phyloP scores from a whole-genome alignment of 345 rosid genomes.

The Brassica nigra region DNA sequence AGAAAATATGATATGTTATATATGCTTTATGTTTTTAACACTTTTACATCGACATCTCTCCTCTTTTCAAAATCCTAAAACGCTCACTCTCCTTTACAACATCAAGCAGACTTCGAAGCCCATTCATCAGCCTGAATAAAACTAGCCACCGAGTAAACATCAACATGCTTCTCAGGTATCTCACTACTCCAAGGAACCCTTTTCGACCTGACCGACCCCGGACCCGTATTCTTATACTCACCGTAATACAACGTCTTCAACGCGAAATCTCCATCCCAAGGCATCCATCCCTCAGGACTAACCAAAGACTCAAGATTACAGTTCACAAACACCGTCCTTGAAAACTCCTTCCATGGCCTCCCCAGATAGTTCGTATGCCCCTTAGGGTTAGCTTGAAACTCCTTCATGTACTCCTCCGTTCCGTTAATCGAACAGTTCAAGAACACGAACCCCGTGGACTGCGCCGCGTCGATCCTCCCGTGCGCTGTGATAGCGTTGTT shows the following conservation, averaged over 20 bases:
- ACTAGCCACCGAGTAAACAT: slow-evolving; percentile 62
- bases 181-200: slow-evolving; percentile 82
- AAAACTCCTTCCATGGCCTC: slow-evolving; percentile 94
- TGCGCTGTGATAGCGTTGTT: slow-evolving; percentile 78
- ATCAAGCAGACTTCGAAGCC: slow-evolving; percentile 57
- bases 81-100: slow-evolving; percentile 12
- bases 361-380: slow-evolving; percentile 73
- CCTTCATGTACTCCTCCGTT: slow-evolving; percentile 70
- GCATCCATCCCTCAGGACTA: slow-evolving; percentile 76
- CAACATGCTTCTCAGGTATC: slow-evolving; percentile 59
- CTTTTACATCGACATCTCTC: slow-evolving; percentile 5
- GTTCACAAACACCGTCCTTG: slow-evolving; percentile 69
- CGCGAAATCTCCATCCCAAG: slow-evolving; percentile 71
- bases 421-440: slow-evolving; percentile 76
- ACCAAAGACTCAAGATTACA: slow-evolving; percentile 62
- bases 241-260: slow-evolving; percentile 83
- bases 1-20: not conserved
- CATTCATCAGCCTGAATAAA: slow-evolving; percentile 87
- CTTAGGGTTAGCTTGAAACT: slow-evolving; percentile 57
- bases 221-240: slow-evolving; percentile 69
- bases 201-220: slow-evolving; percentile 51
- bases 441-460: slow-evolving; percentile 74
- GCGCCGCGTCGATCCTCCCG: slow-evolving; percentile 86
- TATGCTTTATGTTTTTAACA: not conserved
- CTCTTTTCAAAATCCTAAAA: slow-evolving; percentile 4